A percentile compares a stretch with the other conserved stretches of the same genome.
phyloP scores from a whole-genome alignment of 768 basidiomycete genomes.

The Clitopilus passeckerianus region DNA sequence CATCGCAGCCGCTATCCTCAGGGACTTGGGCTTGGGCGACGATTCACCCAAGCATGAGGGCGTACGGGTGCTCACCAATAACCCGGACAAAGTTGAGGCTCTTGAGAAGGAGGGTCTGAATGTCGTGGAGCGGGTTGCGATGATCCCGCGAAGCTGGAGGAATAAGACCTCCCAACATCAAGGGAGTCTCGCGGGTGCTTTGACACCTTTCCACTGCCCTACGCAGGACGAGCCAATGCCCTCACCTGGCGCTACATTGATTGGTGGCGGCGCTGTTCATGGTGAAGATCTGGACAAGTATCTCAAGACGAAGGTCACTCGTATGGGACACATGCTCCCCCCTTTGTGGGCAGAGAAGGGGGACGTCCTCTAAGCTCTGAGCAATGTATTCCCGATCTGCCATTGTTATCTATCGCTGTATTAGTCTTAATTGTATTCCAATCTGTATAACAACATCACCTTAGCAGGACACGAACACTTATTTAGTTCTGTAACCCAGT shows the following conservation, averaged over 20 bases:
- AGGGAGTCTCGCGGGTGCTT: background rate
- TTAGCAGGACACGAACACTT: background rate
- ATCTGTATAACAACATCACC: background rate
- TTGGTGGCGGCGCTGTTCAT: conserved; percentile 70
- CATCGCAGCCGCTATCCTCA: conserved; percentile 84
- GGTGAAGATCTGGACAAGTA: conserved; percentile 93
- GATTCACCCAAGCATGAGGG: conserved; percentile 37
- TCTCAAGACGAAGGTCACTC: conserved; percentile 89
- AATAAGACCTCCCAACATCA: conserved; percentile 26
- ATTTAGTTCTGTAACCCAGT: background rate
- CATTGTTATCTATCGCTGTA: background rate
- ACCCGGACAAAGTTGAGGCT: conserved; percentile 94
- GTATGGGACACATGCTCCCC: conserved; percentile 90
- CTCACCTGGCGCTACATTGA: conserved; percentile 66
- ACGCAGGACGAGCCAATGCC: conserved; percentile 29
- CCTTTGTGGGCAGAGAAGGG: conserved; percentile 47
- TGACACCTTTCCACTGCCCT: background rate
- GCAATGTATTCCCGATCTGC: background rate
- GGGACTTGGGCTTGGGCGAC: conserved; percentile 75
- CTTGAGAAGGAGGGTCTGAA: conserved; percentile 78
- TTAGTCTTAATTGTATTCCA: background rate
- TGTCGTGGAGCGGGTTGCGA: conserved; percentile 82
- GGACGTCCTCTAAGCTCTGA: conserved; percentile 8
- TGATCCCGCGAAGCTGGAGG: conserved; percentile 93
- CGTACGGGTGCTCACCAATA: conserved; percentile 88